Base-by-base conservation (phyloP, 768 basidiomycete genomes). In the Chalciporus sphaerocephalus region DNA sequence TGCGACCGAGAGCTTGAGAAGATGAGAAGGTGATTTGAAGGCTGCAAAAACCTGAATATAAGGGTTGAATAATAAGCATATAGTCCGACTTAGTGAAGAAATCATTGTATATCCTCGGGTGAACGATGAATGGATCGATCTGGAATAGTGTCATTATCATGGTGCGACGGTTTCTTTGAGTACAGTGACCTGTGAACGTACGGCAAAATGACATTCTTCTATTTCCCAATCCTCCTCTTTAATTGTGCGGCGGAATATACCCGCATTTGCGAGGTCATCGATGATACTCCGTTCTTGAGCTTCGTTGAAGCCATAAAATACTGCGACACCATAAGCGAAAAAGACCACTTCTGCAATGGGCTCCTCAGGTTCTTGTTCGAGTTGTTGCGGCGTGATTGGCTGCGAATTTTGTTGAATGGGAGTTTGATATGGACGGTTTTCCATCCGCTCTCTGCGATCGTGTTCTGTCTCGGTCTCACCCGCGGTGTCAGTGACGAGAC, bases 41-140 rank as follows among this genome's bases (percentile, higher is more conserved):
- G 94, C 92, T 94, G 53, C 4, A 21, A 36, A 39, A 38, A 33
- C 12, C 5, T 38, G 16, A 52, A 33, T 11, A 38, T 18, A 27
- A 20, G 15, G 15, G 13, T 10, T 21, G 20, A 6, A 22, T 23
- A 27, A 51, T 6, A 23, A 18, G 16, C 27, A 20, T 40, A 23
- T 8, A 30, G n/a, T 42, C 22, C 21, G 9, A 74, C 86, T 54
- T 58, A 93, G 92, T 93, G 69, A 94, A 95, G 69, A 94, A 90
- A 64, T 95, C 93, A 51, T 97, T 95, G 69, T 90, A 96, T 52
- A 97, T 93, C 37, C 93, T 79, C 13, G 93, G 94, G 56, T 86
- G 92, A 1, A 80, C 74, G 9, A 93, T 91, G 43, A 81, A 68
- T 3, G 86, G 78, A 57, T 97, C 93, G 58, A 92, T 87, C 89